Base-by-base conservation (phyloP, 805 yeast species). In the Candida germanica region DNA sequence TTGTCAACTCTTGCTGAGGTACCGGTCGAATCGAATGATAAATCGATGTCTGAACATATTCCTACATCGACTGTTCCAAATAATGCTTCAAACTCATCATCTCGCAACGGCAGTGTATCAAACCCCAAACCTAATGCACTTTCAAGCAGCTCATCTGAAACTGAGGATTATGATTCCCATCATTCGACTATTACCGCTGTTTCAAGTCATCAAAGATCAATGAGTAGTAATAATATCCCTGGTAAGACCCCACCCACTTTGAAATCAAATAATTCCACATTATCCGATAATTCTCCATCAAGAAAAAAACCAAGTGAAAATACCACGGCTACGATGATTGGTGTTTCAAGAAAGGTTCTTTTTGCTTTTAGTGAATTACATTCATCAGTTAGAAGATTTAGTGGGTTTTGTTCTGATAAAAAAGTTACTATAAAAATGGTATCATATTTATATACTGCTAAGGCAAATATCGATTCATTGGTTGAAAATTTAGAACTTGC, bases 301-400 rank as follows among this genome's bases (percentile, higher is more conserved):
- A 38, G 25, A 21, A 12, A 33, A 13, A 32, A 38, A 42, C 6
- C 15, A 33, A 23, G 36, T 32, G 41, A 40, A 13, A 37, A 34
- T 31, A 49, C 50, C 15, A 18, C 53, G 2, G 26, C 48, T 4
- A 42, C 57, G 2, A 47, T 63, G 2, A 56, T 69, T 12, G 75
- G 65, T 42, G 74, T 68, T 1, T 73, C 82, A n/a, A 63, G 85
- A 38, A 83, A 81, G 46, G 54, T 83, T 9, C 52, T 80, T 8
- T 80, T 79, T 50, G 66, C 84, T 2, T 73, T 79, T 37, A 76
- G 81, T 29, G 87, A 82, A 50, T 67, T 82, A 26, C 86, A 79
- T 43, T 71, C 78, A 23, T 74, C 77, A 4, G 62, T 81, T 7
- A 62, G 79, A 44, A 65, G 79, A 37, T 68, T 79, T 37, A 69